Evolutionary conservation across 106 monocot genomes (phyloP), one percentile per base, ranked within the genome.

Genomic region (Iris macrosiphon): DNA sequence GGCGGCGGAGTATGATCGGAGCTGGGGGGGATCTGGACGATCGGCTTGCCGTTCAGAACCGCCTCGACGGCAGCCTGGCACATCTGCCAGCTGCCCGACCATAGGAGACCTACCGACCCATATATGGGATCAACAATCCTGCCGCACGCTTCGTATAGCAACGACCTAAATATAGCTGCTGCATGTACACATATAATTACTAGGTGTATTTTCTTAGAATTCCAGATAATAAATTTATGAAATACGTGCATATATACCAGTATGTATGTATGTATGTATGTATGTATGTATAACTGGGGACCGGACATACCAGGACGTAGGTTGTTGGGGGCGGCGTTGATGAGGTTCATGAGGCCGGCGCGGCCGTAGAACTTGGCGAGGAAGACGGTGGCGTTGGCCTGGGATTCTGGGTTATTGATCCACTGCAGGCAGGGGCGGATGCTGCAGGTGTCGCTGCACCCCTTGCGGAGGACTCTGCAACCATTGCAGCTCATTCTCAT

Each of bases 71-170:
- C 82, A 6, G 68, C 63, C 49, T 77, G 76, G 68, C 76, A 77
- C 28, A 69, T 49, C 31, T 69, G 72, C 82, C 82, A 82, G 32
- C 64, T 64, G 7, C 76, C 72, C 16, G 82, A 77, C 72, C 82
- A 82, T 4, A 77, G 62, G n/a, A 82, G 68, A 9, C 82, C 82
- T 24, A 77, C 82, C 21, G 82, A 82, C 7, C 82, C 82, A 49
- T 72, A 77, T 49, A 72, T 72, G 41, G 82, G 82, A 61, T 77
- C 77, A 29, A 77, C 72, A 34, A 82, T 82, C 45, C 82, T 48
- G 9, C 82, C 82, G 39, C 82, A 77, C 5, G 82, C 66, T 38
- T 82, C 82, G 64, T 82, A 82, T 1, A 81, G 54, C 67, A 81
- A 37, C 3, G 81, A 81, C 22, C 76, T 55, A 41, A 76, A 81